These are phyloP conservation scores for Hura crepitans DNA, from an alignment of 441 rosid species.

Conservation along the genomic window DNA sequence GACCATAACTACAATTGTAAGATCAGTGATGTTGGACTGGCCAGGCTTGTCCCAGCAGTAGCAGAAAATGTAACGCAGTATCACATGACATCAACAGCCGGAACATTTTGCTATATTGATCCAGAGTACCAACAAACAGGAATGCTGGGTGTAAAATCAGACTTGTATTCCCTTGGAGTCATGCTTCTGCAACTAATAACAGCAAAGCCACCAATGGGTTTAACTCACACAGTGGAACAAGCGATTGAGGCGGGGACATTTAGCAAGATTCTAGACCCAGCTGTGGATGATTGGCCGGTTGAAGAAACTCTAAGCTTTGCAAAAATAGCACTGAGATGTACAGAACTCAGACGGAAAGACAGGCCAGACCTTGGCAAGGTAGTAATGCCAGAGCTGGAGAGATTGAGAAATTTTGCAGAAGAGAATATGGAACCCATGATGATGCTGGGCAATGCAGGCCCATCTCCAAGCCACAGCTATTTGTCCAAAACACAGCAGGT, in stretches of 20 bases:
- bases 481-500: constrained; percentile 32
- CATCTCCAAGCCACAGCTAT: constrained; percentile 23
- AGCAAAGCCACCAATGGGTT: constrained; percentile 49
- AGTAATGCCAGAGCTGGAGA: constrained; percentile 26
- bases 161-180: constrained; percentile 42
- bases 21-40: constrained; percentile 47
- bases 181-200: constrained; percentile 44
- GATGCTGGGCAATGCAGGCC: not conserved
- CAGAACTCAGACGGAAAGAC: constrained; percentile 38
- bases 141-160: constrained; percentile 48
- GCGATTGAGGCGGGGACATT: constrained; percentile 36
- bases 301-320: constrained; percentile 37
- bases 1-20: constrained; percentile 35
- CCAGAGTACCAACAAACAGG: constrained; percentile 45
- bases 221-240: constrained; percentile 34
- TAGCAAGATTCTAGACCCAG: constrained; percentile 34
- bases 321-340: constrained; percentile 36
- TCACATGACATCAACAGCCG: constrained; percentile 46
- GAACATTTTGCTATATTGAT: constrained; percentile 51
- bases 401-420: constrained; percentile 24
- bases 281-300: constrained; percentile 40
- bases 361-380: constrained; percentile 35
- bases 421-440: constrained; percentile 11
- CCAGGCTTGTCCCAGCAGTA: constrained; percentile 43
- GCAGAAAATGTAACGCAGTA: constrained; percentile 44